These are phyloP conservation scores for Fonsecaea erecta DNA, from an alignment of 2,329 filamentous ascomycete genomes.

Conservation along the genomic window DNA sequence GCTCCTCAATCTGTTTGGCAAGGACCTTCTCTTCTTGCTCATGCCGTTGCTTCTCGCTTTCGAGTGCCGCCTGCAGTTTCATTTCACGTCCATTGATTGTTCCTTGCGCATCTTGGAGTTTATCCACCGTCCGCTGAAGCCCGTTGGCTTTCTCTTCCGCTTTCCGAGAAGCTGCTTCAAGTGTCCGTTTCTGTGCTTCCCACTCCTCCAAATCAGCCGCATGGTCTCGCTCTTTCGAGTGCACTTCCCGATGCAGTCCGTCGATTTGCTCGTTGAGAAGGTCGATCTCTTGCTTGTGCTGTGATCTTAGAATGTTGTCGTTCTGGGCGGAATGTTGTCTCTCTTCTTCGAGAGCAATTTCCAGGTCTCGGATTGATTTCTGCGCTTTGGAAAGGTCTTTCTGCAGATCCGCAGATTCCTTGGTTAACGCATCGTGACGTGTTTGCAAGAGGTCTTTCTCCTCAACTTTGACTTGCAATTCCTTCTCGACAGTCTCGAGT, in stretches of 20 bases:
- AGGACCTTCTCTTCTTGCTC: slow-evolving; percentile 72
- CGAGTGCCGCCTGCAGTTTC: slow-evolving; percentile 69
- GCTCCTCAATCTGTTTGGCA: slow-evolving; percentile 72
- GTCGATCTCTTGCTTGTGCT: slow-evolving; percentile 61
- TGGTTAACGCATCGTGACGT: slow-evolving; percentile 69
- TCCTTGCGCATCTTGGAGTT: slow-evolving; percentile 69
- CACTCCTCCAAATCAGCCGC: slow-evolving; percentile 74
- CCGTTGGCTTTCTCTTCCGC: slow-evolving; percentile 70
- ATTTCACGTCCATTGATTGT: slow-evolving; percentile 70
- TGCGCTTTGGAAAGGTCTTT: slow-evolving; percentile 61
- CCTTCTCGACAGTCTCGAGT: slow-evolving; percentile 60
- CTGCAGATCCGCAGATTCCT: slow-evolving; percentile 70
- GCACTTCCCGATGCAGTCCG: slow-evolving; percentile 66
- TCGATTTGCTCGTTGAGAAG: slow-evolving; percentile 62
- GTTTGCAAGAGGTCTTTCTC: slow-evolving; percentile 73
- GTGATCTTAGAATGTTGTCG: slow-evolving; percentile 62
- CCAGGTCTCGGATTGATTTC: slow-evolving; percentile 52
- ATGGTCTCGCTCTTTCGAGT: slow-evolving; percentile 72
- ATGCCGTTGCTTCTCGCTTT: slow-evolving; percentile 74
- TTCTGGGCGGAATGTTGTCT: slow-evolving; percentile 63
- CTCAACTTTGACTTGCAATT: slow-evolving; percentile 61
- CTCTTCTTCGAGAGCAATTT: slow-evolving; percentile 57
- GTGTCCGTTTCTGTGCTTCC: slow-evolving; percentile 67
- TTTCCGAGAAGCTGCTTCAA: slow-evolving; percentile 68
- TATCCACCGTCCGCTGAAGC: slow-evolving; percentile 72